Evolutionary conservation across 2,329 filamentous ascomycete species (phyloP).

Genomic region (Emergomyces orientalis): DNA sequence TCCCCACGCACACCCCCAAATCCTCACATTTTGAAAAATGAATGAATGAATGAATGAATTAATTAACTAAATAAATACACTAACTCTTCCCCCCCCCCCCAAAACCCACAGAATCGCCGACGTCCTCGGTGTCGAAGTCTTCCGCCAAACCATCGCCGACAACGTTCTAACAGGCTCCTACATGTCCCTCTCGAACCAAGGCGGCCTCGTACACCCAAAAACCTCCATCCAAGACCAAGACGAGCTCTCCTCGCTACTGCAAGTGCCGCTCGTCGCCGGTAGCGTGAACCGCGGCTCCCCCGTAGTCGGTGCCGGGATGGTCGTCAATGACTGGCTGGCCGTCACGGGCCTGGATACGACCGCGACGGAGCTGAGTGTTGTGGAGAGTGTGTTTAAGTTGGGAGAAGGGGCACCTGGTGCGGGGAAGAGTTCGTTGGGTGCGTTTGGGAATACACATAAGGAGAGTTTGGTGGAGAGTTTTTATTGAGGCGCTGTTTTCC

Average conservation of each 20-base stretch:
- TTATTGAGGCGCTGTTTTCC: constrained; percentile 51
- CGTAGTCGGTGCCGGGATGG: constrained; percentile 94
- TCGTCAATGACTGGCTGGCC: constrained; percentile 95
- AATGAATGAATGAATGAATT: too few species aligned
- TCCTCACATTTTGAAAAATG: too few species aligned
- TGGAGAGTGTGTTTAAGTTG: constrained; percentile 91
- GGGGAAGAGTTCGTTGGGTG: constrained; percentile 60
- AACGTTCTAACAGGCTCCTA: constrained; percentile 95
- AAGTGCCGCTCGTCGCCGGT: constrained; percentile 91
- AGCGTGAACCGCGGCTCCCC: constrained; percentile 86
- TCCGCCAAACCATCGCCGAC: constrained; percentile 83
- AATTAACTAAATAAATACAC: neutral
- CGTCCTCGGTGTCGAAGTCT: constrained; percentile 56
- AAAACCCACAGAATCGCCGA: constrained; percentile 58
- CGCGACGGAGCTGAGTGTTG: constrained; percentile 91
- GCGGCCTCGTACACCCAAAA: constrained; percentile 94
- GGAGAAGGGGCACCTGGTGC: constrained; percentile 60
- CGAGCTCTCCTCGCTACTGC: constrained; percentile 83
- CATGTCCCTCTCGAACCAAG: constrained; percentile 93
- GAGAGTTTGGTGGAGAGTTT: constrained; percentile 99
- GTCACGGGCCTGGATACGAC: constrained; percentile 90
- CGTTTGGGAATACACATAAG: constrained; percentile 54
- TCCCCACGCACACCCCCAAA: neutral
- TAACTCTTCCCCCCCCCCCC: neutral
- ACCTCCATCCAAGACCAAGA: constrained; percentile 97